Conservation (phyloP, 257 asterid species). For the Solanum appendiculatum region DNA sequence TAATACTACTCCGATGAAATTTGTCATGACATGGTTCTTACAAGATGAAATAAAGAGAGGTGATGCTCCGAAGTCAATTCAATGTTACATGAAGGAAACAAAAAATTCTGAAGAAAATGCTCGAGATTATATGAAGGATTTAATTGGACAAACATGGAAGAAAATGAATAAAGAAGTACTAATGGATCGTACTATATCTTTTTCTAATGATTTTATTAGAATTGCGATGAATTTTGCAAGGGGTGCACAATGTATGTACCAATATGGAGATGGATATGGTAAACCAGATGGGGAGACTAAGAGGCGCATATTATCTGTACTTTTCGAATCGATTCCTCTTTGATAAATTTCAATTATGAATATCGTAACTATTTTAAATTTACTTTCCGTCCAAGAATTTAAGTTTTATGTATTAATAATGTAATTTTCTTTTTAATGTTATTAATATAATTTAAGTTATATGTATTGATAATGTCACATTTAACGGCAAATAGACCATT, state of each 20-base stretch:
- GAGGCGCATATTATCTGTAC: neutral
- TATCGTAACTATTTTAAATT: neutral
- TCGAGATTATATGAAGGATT: neutral
- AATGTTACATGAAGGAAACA: constrained; percentile 21
- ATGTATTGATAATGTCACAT: neutral
- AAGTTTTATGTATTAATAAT: neutral
- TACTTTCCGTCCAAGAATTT: neutral
- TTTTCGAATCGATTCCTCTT: constrained; percentile 9
- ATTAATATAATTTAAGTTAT: too few relatives aligned
- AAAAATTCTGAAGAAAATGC: constrained; percentile 16
- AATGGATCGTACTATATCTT: neutral
- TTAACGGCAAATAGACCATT: too few relatives aligned
- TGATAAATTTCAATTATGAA: neutral
- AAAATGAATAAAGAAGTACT: constrained; percentile 13
- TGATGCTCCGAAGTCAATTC: constrained; percentile 19
- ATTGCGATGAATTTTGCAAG: constrained; percentile 10
- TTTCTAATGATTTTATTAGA: constrained; percentile 1
- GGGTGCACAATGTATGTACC: constrained; percentile 13
- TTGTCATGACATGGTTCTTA: neutral
- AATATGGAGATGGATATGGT: constrained; percentile 22
- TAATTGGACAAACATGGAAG: constrained; percentile 15
- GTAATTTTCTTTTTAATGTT: too few relatives aligned
- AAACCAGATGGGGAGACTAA: neutral
- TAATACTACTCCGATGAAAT: too few relatives aligned
- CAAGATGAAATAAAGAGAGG: constrained; percentile 22